Base-by-base conservation (phyloP, 1,139 yeast species). In the Meyerozyma guilliermondii region DNA sequence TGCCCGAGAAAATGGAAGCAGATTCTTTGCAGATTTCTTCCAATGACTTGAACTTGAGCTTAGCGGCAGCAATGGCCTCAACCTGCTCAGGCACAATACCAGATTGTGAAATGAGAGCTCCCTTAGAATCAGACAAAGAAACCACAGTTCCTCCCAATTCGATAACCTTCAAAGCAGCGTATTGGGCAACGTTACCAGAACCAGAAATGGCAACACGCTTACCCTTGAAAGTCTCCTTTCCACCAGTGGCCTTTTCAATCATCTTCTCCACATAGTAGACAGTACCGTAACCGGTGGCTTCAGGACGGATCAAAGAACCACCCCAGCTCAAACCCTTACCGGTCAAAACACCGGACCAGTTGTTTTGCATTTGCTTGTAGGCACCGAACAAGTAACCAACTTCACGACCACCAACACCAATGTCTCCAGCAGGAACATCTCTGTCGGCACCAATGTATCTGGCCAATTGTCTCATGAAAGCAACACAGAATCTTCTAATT, bases 261-360 rank as follows among this genome's bases (percentile, higher is more conserved):
- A 91, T 92, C 74, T 91, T 88, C 74, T 88, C 96, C 55, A 91
- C 95, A 74, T 87, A 91, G 83, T 92, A 92, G 54, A 92, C 95
- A 49, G 87, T 76, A 72, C 98, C 98, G 76, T 83, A 92, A 70
- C 98, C 98, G 51, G 98, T 92, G 53, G 98, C 98, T 80, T 92
- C 98, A 53, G 98, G 96, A 74, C 98, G 87, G 72, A 92, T 89
- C 66, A 91, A 80, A 58, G 98, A 91, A 64, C 98, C 98, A 80
- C 98, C 98, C 96, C 97, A 92, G 66, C 83, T 74, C 63, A 89
- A 79, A 62, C 97, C 98, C 78, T 92, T 92, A 74, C 98, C 98
- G 63, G 98, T 92, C 59, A 92, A 79, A 45, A 91, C 92, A 80
- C 98, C 98, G 65, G 92, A 92, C 85, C 91, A 92, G 65, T 84